phyloP scores from a whole-genome alignment of 78 protist species.

The Dictyostelium brefeldianum region DNA sequence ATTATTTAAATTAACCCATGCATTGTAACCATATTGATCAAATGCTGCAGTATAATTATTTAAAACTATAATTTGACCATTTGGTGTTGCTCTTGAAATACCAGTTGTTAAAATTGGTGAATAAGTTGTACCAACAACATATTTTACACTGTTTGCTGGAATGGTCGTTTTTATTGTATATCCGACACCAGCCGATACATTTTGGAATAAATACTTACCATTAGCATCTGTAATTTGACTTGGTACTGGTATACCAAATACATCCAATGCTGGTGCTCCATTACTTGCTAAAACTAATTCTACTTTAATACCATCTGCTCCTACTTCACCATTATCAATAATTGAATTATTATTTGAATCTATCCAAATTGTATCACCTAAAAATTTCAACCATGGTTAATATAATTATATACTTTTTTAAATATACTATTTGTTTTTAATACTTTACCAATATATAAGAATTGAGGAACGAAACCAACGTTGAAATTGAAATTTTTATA shows the following conservation, averaged over 20 bases:
- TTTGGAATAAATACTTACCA: constrained; percentile 39
- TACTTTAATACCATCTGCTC: constrained; percentile 27
- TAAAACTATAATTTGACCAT: not conserved
- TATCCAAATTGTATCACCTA: constrained; percentile 1
- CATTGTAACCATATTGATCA: not conserved
- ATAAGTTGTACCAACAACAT: constrained; percentile 1
- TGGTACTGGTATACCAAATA: not conserved
- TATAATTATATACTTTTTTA: not conserved
- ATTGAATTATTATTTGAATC: constrained; percentile 14
- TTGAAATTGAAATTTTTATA: not conserved
- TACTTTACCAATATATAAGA: constrained; percentile 6
- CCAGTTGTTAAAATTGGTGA: not conserved
- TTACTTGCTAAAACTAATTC: not conserved
- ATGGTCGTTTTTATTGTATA: not conserved
- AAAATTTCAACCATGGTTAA: not conserved
- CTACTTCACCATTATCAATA: constrained; percentile 11
- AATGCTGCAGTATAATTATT: not conserved
- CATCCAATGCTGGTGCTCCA: not conserved
- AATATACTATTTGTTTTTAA: not conserved
- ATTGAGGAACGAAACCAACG: constrained; percentile 44
- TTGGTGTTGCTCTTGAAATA: not conserved
- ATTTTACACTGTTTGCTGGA: not conserved
- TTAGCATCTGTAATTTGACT: not conserved
- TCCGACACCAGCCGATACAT: constrained; percentile 1
- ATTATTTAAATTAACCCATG: not conserved